A percentile compares a stretch with the other conserved stretches of the same genome.
Conservation (phyloP, 2,329 filamentous ascomycete species). For the Thermoascus crustaceus region DNA sequence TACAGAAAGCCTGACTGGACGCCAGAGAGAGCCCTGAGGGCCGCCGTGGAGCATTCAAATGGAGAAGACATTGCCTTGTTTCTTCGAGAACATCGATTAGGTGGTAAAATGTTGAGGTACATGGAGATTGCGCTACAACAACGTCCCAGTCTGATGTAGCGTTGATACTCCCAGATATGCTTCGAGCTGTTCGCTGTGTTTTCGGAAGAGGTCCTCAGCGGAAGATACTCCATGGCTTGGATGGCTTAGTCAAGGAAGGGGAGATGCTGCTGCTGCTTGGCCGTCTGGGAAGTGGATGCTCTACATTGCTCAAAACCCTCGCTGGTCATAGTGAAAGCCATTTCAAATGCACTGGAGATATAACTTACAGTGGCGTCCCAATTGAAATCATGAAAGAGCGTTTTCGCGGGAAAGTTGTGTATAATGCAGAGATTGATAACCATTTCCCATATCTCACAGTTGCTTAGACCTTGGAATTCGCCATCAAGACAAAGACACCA, state of each 20-base stretch:
- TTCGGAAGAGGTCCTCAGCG: neutral
- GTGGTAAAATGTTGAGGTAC: too few species aligned
- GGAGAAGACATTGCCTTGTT: too few species aligned
- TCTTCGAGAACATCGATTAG: too few species aligned
- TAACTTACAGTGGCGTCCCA: conserved; percentile 3
- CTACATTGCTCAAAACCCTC: conserved; percentile 79
- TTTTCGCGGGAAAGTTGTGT: conserved; percentile 5
- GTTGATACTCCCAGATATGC: neutral
- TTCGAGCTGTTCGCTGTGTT: neutral
- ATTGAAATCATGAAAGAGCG: conserved; percentile 34
- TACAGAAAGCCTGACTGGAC: too few species aligned
- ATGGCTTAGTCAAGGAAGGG: conserved; percentile 52
- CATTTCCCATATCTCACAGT: conserved; percentile 46
- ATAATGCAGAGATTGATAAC: conserved; percentile 16
- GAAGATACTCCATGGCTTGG: conserved; percentile 55
- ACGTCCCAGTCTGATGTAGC: conserved; percentile 37
- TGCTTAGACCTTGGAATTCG: conserved; percentile 44
- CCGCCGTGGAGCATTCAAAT: too few species aligned
- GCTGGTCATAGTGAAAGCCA: conserved; percentile 73
- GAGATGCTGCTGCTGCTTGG: conserved; percentile 53
- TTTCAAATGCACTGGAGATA: conserved; percentile 64
- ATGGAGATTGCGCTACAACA: neutral
- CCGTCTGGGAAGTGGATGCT: conserved; percentile 52
- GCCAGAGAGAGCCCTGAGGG: too few species aligned
- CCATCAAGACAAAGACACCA: conserved; percentile 39